These are phyloP conservation scores for Melanopsichium pennsylvanicum DNA, from an alignment of 1,284 basidiomycete genomes.

Conservation along the genomic window DNA sequence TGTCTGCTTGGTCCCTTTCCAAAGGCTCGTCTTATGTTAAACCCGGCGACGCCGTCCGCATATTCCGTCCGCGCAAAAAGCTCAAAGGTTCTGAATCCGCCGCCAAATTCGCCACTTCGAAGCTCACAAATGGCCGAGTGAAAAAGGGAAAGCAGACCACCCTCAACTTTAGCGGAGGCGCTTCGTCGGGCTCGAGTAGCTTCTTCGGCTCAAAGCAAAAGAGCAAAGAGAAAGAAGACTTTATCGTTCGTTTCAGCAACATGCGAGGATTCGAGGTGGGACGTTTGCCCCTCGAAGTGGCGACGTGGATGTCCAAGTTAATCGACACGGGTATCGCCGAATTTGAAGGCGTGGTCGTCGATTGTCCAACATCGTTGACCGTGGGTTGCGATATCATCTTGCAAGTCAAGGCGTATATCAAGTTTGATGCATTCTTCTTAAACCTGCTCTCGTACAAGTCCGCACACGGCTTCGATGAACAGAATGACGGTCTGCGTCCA, in stretches of 20 bases:
- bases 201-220: constrained; percentile 29
- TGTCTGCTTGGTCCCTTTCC: constrained; percentile 60
- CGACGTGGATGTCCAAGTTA: constrained; percentile 61
- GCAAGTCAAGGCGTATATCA: constrained; percentile 57
- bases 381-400: constrained; percentile 61
- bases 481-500: constrained; percentile 27
- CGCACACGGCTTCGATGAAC: constrained; percentile 1
- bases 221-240: constrained; percentile 53
- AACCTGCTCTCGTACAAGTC: constrained; percentile 1
- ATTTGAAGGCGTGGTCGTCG: constrained; percentile 60
- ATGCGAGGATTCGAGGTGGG: constrained; percentile 62
- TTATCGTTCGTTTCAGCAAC: constrained; percentile 63
- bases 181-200: neutral
- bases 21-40: constrained; percentile 57
- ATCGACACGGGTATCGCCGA: constrained; percentile 56
- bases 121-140: constrained; percentile 17
- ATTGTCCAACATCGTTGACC: constrained; percentile 51
- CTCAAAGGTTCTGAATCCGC: neutral
- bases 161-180: constrained; percentile 41
- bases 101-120: constrained; percentile 10
- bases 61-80: constrained; percentile 55
- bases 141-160: constrained; percentile 49
- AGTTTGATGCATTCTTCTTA: constrained; percentile 41
- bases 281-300: constrained; percentile 55
- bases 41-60: constrained; percentile 54